Percentiles rank a stretch among this genome's conserved stretches.
Evolutionary conservation across 495 filamentous ascomycete species (phyloP).

Genomic region (Hypoxylon perforatum): DNA sequence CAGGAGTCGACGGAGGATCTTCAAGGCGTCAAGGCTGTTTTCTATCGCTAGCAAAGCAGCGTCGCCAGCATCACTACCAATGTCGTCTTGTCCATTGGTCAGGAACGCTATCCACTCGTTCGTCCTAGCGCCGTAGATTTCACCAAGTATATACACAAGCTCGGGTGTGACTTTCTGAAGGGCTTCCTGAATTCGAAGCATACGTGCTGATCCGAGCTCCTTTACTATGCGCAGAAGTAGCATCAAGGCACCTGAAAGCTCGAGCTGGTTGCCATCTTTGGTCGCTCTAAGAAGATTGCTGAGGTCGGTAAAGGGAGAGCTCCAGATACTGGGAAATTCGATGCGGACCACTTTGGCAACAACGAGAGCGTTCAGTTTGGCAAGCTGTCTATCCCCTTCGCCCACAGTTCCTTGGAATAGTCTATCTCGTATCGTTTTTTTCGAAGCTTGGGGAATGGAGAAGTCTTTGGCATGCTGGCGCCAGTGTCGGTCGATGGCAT

Average conservation of each 20-base stretch:
- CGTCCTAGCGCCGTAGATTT: constrained; percentile 80
- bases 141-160: constrained; percentile 77
- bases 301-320: constrained; percentile 66
- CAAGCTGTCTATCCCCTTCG: constrained; percentile 78
- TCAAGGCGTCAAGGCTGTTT: constrained; percentile 81
- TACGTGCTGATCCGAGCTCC: constrained; percentile 82
- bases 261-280: constrained; percentile 57
- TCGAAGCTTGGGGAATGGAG: constrained; percentile 79
- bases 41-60: constrained; percentile 70
- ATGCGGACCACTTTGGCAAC: constrained; percentile 87
- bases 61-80: constrained; percentile 63
- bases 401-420: constrained; percentile 76
- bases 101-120: constrained; percentile 75
- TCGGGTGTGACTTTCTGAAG: constrained; percentile 82
- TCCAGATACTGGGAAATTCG: constrained; percentile 90
- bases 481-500: constrained; percentile 96
- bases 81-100: constrained; percentile 54
- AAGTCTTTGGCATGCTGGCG: constrained; percentile 72
- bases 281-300: constrained; percentile 67
- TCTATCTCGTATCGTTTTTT: constrained; percentile 75
- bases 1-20: constrained; percentile 81
- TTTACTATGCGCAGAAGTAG: constrained; percentile 88
- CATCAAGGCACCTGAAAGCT: constrained; percentile 76
- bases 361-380: constrained; percentile 86
- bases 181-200: constrained; percentile 74